Evolutionary conservation across 2,329 filamentous ascomycete species (phyloP), one percentile per base, ranked within the genome.

Genomic region (Hypocreales sp.): DNA sequence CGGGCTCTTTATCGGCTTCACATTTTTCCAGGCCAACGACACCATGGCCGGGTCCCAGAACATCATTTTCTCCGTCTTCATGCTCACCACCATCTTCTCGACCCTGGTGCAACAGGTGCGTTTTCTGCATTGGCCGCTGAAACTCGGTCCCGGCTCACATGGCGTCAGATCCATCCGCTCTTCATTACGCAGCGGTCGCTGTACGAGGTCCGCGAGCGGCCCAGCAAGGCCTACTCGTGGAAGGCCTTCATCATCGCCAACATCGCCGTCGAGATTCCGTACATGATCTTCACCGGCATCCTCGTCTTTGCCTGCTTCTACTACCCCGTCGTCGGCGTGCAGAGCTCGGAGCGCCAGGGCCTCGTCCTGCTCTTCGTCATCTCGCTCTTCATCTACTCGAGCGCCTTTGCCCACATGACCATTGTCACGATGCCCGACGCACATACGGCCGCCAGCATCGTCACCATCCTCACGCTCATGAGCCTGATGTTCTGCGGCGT

Each of bases 121-220:
- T 20, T n/a, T 17, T 11, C 12, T n/a, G n/a, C n/a, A n/a, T n/a
- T n/a, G n/a, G n/a, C n/a, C n/a, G n/a, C n/a, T n/a, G n/a, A n/a
- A n/a, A n/a, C n/a, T n/a, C n/a, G n/a, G n/a, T n/a, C n/a, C n/a
- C n/a, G n/a, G n/a, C n/a, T n/a, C n/a, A n/a, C n/a, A n/a, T n/a
- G n/a, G n/a, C n/a, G n/a, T n/a, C n/a, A 74, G 45, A 75, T 78
- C 13, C 81, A 83, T 66, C 79, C 80, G 1, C 69, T 77, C 29
- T 86, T 86, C 39, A 61, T 84, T 36, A 72, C 72, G 0, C 78
- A 83, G 40, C 68, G 80, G 12, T 62, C 72, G 1, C 58, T 86
- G 1, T 86, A 84, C 48, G 79, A 86, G 49, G 77, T 79, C 5
- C 74, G 78, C 25, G 80, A 86, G 48, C 67, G 78, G 1, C 78